phyloP scores from a whole-genome alignment of 495 filamentous ascomycete genomes.

The Hypoxylon trugodes region DNA sequence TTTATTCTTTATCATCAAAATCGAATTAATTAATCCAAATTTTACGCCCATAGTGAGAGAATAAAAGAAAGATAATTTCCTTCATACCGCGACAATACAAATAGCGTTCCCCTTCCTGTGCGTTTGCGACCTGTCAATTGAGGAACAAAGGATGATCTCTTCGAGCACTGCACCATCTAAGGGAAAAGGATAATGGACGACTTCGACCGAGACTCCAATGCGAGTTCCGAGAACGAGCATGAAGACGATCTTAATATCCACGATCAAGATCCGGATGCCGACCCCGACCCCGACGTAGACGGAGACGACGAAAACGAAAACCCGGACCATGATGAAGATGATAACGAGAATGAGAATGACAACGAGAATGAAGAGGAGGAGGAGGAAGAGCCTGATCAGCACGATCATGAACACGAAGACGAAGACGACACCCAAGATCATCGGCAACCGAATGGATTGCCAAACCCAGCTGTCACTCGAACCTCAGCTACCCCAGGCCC shows the following conservation, averaged over 20 bases:
- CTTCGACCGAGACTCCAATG: constrained; percentile 62
- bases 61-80: too few relatives aligned
- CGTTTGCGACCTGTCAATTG: too few relatives aligned
- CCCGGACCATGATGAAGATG: constrained; percentile 59
- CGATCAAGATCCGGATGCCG: constrained; percentile 63
- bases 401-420: constrained; percentile 65
- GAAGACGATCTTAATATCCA: constrained; percentile 68
- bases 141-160: too few relatives aligned
- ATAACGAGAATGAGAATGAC: constrained; percentile 70
- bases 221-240: constrained; percentile 75
- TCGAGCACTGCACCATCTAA: too few relatives aligned
- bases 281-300: constrained; percentile 65
- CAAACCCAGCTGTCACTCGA: constrained; percentile 39
- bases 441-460: constrained; percentile 29
- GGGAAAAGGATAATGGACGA: too few relatives aligned
- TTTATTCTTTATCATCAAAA: too few relatives aligned
- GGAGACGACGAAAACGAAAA: constrained; percentile 63
- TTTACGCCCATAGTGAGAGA: too few relatives aligned
- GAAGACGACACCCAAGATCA: constrained; percentile 63
- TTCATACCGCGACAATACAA: too few relatives aligned
- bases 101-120: too few relatives aligned
- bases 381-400: constrained; percentile 64
- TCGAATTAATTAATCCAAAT: too few relatives aligned
- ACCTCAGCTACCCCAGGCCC: constrained; percentile 61
- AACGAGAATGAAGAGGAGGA: constrained; percentile 67